Conservation (phyloP, 495 filamentous ascomycete species). For the Cladorrhinum samala region DNA sequence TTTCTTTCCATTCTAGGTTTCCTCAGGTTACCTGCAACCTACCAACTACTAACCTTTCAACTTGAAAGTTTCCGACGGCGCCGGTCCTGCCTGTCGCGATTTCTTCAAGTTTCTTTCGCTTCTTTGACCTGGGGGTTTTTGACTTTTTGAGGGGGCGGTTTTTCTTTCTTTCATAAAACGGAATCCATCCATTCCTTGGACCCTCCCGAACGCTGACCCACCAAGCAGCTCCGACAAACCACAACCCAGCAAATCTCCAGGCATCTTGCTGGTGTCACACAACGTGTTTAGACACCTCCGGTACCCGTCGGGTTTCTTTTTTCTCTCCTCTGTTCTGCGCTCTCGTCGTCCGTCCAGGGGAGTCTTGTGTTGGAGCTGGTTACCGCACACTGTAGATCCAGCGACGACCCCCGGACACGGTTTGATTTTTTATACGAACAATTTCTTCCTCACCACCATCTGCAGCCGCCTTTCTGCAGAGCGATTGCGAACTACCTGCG, state of each 20-base stretch:
- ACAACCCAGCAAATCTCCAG: not conserved
- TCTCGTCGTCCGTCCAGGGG: slow-evolving; percentile 8
- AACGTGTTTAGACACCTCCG: slow-evolving; percentile 7
- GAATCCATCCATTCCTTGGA: not conserved
- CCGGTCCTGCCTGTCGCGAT: slow-evolving; percentile 6
- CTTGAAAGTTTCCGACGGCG: not conserved
- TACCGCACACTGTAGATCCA: not conserved
- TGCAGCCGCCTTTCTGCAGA: not conserved
- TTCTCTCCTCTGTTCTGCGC: not conserved
- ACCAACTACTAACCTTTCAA: not conserved
- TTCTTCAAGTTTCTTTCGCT: not conserved
- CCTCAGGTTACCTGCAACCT: not conserved
- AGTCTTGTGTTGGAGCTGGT: not conserved
- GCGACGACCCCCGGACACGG: slow-evolving; percentile 1
- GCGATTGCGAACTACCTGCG: too few species aligned
- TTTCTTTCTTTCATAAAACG: too few species aligned
- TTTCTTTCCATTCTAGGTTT: not conserved
- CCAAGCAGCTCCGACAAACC: not conserved
- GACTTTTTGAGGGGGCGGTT: too few species aligned
- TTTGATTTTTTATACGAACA: not conserved
- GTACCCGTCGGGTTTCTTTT: slow-evolving; percentile 15
- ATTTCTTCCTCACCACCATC: not conserved
- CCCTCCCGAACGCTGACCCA: not conserved
- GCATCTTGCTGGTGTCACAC: slow-evolving; percentile 9
- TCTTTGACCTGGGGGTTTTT: not conserved